Evolutionary conservation across 371 early-diverging fungal species (phyloP).

Genomic region (Mucor racemosus): DNA sequence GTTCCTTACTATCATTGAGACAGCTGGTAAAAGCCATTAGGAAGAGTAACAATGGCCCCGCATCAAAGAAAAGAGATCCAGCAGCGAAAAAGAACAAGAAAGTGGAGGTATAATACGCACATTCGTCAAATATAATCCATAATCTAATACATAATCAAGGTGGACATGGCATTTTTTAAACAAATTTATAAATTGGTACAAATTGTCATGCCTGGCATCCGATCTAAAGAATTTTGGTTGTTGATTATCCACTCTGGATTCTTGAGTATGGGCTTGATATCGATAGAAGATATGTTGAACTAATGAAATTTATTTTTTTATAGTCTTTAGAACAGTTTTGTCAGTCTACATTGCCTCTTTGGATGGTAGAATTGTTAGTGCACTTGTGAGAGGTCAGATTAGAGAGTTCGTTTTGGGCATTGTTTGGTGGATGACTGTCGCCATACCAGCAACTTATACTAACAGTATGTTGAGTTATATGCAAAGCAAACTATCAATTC

Average conservation of each 20-base stretch:
- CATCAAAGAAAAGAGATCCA: constrained; percentile 24
- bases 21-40: constrained; percentile 27
- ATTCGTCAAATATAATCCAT: neutral
- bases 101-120: constrained; percentile 35
- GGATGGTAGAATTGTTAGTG: constrained; percentile 92
- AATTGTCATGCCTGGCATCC: constrained; percentile 80
- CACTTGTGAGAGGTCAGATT: constrained; percentile 80
- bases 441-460: constrained; percentile 95
- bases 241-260: constrained; percentile 82
- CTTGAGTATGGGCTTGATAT: constrained; percentile 50
- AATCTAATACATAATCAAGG: constrained; percentile 29
- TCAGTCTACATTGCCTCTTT: constrained; percentile 90
- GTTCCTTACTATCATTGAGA: constrained; percentile 43
- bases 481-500: constrained; percentile 83
- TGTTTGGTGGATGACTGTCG: constrained; percentile 89
- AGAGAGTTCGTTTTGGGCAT: constrained; percentile 82
- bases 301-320: no score
- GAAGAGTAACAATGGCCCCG: constrained; percentile 15
- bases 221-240: constrained; percentile 82
- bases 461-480: constrained; percentile 91
- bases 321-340: constrained; percentile 82
- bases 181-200: constrained; percentile 70
- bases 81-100: constrained; percentile 33
- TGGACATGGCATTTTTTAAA: constrained; percentile 79
- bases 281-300: no score